Evolutionary conservation across 352 stramenopile species (phyloP).

Genomic region (Phytophthora pinifolia): DNA sequence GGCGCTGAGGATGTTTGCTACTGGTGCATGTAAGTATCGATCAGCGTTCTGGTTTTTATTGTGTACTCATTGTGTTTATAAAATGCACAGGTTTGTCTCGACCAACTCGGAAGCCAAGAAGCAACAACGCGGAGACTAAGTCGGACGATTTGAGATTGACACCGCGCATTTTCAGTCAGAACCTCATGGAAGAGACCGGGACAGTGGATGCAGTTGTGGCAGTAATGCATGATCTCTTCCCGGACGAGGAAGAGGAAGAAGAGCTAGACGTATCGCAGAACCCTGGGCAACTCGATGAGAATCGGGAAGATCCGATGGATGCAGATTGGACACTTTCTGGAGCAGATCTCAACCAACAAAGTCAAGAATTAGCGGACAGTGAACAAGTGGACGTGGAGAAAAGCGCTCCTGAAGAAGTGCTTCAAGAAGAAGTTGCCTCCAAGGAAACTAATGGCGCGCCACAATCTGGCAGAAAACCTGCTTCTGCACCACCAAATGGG

Average conservation of each 20-base stretch:
- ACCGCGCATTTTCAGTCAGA: slow-evolving; percentile 63
- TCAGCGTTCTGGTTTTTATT: neutral
- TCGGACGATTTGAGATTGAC: slow-evolving; percentile 59
- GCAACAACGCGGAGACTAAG: slow-evolving; percentile 33
- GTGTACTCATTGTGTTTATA: neutral
- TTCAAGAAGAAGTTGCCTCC: neutral
- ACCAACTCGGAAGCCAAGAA: slow-evolving; percentile 22
- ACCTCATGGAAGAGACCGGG: slow-evolving; percentile 66
- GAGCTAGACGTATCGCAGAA: slow-evolving; percentile 7
- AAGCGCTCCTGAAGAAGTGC: neutral
- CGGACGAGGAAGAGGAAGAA: slow-evolving; percentile 42
- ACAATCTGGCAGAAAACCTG: slow-evolving; percentile 3
- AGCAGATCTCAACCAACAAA: neutral
- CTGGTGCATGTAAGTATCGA: slow-evolving; percentile 49
- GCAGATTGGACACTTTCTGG: neutral
- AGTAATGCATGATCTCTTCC: slow-evolving; percentile 73
- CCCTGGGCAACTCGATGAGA: neutral
- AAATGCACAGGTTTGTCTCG: slow-evolving; percentile 37
- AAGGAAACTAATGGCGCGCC: neutral
- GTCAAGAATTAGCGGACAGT: neutral
- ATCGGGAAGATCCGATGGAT: slow-evolving; percentile 1
- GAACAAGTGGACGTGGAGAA: slow-evolving; percentile 1
- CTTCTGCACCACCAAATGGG: slow-evolving; percentile 15
- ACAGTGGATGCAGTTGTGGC: slow-evolving; percentile 57
- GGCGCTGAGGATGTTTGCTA: slow-evolving; percentile 58